A percentile compares a stretch with the other conserved stretches of the same genome.
Evolutionary conservation across 169 alveolate genomes (phyloP).

Genomic region (Cystoisospora suis): DNA sequence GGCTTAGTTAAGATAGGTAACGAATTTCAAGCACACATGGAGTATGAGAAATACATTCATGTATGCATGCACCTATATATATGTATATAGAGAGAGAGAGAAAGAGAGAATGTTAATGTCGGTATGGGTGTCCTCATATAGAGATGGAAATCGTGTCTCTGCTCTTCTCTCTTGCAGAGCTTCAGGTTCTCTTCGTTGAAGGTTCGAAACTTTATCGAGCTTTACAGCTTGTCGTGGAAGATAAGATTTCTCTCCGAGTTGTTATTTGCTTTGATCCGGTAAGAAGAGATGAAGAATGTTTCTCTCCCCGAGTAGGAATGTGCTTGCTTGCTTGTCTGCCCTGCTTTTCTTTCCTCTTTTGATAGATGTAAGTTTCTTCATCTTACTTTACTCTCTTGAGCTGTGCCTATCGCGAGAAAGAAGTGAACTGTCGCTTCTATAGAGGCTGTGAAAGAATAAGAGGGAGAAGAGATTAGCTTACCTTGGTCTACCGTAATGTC

Average conservation of each 20-base stretch:
- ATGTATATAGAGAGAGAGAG: background rate
- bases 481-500: too few species aligned
- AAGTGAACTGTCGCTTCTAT: too few species aligned
- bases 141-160: background rate
- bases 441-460: too few species aligned
- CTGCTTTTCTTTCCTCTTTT: background rate
- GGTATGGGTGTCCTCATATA: background rate
- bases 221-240: background rate
- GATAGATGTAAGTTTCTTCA: background rate
- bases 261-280: constrained; percentile 57
- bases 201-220: constrained; percentile 33
- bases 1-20: background rate
- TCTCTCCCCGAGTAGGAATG: too few species aligned
- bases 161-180: constrained; percentile 22
- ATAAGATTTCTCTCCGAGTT: constrained; percentile 10
- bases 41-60: too few species aligned
- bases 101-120: background rate
- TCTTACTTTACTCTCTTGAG: background rate
- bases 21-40: background rate
- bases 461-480: too few species aligned
- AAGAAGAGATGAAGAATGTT: too few species aligned
- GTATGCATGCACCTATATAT: background rate
- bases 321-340: too few species aligned
- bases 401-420: background rate
- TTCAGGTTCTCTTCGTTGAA: constrained; percentile 48